These are phyloP conservation scores for Cruciata laevipes DNA, from an alignment of 257 asterid genomes.

Conservation along the genomic window DNA sequence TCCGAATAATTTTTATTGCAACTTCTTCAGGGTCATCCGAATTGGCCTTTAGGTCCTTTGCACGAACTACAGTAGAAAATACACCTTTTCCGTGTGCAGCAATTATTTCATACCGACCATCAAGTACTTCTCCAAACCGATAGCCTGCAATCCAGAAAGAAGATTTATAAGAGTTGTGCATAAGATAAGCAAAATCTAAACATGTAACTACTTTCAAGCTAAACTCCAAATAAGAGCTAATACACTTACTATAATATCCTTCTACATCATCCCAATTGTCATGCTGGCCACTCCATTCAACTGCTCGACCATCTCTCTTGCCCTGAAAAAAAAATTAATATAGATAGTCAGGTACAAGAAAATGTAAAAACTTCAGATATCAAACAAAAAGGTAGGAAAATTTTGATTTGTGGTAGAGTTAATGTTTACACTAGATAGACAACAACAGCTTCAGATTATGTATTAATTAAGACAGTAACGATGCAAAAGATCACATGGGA, in stretches of 20 bases:
- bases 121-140: slow-evolving; percentile 92
- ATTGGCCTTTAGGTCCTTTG: slow-evolving; percentile 85
- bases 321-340: slow-evolving; percentile 48
- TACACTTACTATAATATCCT: slow-evolving; percentile 78
- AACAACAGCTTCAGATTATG: neutral
- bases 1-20: slow-evolving; percentile 91
- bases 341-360: slow-evolving; percentile 9
- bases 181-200: neutral
- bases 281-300: slow-evolving; percentile 70
- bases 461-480: neutral
- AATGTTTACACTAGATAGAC: neutral
- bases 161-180: neutral
- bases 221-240: neutral
- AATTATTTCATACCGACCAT: slow-evolving; percentile 81
- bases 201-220: neutral
- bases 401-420: too few species aligned
- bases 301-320: slow-evolving; percentile 60
- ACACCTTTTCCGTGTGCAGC: slow-evolving; percentile 99
- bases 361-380: slow-evolving; percentile 1
- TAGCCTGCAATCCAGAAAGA: slow-evolving; percentile 43
- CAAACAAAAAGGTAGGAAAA: neutral
- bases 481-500: neutral
- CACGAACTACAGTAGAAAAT: slow-evolving; percentile 94
- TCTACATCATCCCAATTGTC: slow-evolving; percentile 99
- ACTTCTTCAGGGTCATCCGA: slow-evolving; percentile 77